Conservation (phyloP, 139 green algal genomes). For the Coccomyxa sp. region DNA sequence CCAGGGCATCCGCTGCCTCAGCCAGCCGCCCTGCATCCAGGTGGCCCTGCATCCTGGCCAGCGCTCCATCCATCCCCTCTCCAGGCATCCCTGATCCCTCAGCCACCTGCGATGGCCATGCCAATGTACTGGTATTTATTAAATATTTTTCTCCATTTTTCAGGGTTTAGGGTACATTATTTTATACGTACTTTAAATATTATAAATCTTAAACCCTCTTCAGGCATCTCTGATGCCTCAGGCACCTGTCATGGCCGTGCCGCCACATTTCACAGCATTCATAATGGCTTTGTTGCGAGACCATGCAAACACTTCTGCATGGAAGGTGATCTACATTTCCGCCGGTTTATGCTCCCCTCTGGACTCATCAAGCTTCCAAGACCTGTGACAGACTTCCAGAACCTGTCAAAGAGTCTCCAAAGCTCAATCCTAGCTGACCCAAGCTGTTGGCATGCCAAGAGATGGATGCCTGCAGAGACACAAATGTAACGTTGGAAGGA, state of each 20-base stretch:
- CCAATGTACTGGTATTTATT: not conserved
- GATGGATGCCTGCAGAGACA: no score
- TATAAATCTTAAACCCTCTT: no score
- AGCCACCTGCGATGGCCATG: not conserved
- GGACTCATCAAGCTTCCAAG: no score
- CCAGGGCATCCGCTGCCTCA: constrained; percentile 17
- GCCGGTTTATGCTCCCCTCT: no score
- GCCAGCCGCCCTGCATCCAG: constrained; percentile 17
- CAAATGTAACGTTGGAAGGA: not conserved
- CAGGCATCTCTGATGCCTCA: constrained; percentile 2
- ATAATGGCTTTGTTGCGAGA: no score
- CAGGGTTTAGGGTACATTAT: no score
- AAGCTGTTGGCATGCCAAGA: no score
- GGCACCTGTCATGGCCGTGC: not conserved
- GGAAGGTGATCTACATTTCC: no score
- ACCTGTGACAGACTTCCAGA: not conserved
- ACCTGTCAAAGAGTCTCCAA: not conserved
- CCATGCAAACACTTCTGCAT: no score
- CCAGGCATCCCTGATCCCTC: constrained; percentile 4
- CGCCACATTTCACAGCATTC: no score
- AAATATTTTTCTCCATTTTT: not conserved
- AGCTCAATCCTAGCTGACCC: no score
- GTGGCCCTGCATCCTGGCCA: constrained; percentile 5
- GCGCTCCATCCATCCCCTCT: constrained; percentile 12
- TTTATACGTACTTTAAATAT: no score